Evolutionary conservation across 371 early-diverging fungal species (phyloP), one percentile per base, ranked within the genome.

Genomic region (Apophysomyces trapeziformis): DNA sequence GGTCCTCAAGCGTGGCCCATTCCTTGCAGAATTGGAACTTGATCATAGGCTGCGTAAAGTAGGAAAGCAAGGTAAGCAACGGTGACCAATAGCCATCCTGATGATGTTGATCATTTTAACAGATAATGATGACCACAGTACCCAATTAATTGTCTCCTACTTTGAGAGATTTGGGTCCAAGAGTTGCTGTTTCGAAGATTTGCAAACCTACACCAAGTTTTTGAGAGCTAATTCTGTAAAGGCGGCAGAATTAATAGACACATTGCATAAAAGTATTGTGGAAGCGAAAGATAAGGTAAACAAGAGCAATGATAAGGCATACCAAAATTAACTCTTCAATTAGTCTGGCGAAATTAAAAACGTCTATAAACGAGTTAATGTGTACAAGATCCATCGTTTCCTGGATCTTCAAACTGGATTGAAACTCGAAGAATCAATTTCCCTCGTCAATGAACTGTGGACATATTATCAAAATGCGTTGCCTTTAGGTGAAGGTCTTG

Each of bases 111-210:
- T 39, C 35, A 44, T 66, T 39, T 44, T 58, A 5, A 38, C 68
- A 67, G 82, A 84, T 26, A 26, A 26, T 64, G 69, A 79, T 54
- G 63, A 57, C 1, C 69, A 63, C 0, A 61, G 79, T 14, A 61
- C 82, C 58, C 78, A 83, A 1, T 68, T 80, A n/a, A 74, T 91
- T 32, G 65, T 84, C 7, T 67, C 79, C 2, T 95, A 92, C 66
- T 82, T 93, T 64, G 66, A 65, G 7, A 79, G 72, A 1, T 95
- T 95, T 67, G 92, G 91, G 18, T 77, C 85, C 18, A 88, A 88
- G 64, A 73, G 82, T 8, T 89, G 88, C 68, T 92, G 90, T 65
- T 93, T 92, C 76, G 92, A 92, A 63, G 95, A 95, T 70, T 70
- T 95, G 16, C 80, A 83, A 37, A 68, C 74, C 5, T 93, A 91